Percentiles rank a stretch among this genome's conserved stretches.
phyloP scores from a whole-genome alignment of 2,329 filamentous ascomycete species.

The Diaporthe batatas region DNA sequence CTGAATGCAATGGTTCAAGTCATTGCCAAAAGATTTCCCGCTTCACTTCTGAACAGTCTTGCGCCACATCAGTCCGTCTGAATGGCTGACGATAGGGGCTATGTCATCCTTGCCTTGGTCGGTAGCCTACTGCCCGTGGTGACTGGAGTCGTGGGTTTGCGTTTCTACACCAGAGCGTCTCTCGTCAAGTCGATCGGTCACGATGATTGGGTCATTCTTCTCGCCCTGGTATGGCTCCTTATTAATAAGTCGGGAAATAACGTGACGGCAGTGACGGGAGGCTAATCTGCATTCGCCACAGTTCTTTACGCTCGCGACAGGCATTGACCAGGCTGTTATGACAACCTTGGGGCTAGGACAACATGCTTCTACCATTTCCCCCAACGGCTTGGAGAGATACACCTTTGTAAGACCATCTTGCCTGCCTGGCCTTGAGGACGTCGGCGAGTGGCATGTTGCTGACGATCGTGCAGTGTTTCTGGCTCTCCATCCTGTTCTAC shows the following conservation, averaged over 20 bases:
- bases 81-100: slow-evolving; percentile 42
- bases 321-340: slow-evolving; percentile 42
- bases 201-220: slow-evolving; percentile 50
- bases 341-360: slow-evolving; percentile 41
- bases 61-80: slow-evolving; percentile 3
- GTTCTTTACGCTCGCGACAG: slow-evolving; percentile 34
- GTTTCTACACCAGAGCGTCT: slow-evolving; percentile 49
- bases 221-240: slow-evolving; percentile 56
- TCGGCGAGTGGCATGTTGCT: background rate
- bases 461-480: slow-evolving; percentile 21
- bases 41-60: background rate
- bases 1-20: background rate
- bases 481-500: slow-evolving; percentile 36
- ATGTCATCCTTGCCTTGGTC: slow-evolving; percentile 46
- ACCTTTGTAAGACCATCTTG: slow-evolving; percentile 7
- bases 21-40: background rate
- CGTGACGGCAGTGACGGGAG: background rate
- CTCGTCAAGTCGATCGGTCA: slow-evolving; percentile 49
- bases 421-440: no score
- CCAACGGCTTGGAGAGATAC: slow-evolving; percentile 14
- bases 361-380: slow-evolving; percentile 42
- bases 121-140: slow-evolving; percentile 47
- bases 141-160: slow-evolving; percentile 47
- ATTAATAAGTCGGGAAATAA: no score
- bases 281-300: background rate